Conservation (phyloP, 768 basidiomycete species). For the Termitomyces sp. region DNA sequence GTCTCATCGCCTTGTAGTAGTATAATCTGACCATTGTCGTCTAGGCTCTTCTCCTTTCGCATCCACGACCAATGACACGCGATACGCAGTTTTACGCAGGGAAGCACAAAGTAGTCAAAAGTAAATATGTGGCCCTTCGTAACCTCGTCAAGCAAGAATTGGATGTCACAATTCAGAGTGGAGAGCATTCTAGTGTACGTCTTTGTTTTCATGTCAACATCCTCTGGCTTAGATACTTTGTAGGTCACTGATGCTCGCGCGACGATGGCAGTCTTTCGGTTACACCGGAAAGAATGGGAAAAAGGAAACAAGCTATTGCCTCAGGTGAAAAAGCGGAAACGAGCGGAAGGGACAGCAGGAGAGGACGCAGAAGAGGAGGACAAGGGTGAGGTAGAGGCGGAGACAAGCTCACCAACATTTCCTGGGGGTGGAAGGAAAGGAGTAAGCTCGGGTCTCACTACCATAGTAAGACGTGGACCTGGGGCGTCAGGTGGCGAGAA, state of each 20-base stretch:
- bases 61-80: constrained; percentile 55
- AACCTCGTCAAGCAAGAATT: constrained; percentile 78
- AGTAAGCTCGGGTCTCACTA: constrained; percentile 58
- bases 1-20: not conserved
- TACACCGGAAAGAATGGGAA: constrained; percentile 85
- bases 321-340: constrained; percentile 18
- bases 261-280: constrained; percentile 88
- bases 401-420: constrained; percentile 14
- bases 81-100: constrained; percentile 66
- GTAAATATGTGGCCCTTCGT: constrained; percentile 68
- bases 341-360: constrained; percentile 12
- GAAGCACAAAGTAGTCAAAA: constrained; percentile 56
- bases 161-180: constrained; percentile 73
- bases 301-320: constrained; percentile 31
- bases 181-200: constrained; percentile 88
- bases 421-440: constrained; percentile 57
- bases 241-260: constrained; percentile 93
- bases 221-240: not conserved
- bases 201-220: not conserved
- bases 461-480: constrained; percentile 32
- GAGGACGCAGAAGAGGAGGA: constrained; percentile 3
- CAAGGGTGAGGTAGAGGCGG: not conserved
- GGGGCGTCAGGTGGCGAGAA: constrained; percentile 13
- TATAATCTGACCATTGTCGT: constrained; percentile 3
- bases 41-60: constrained; percentile 66